Evolutionary conservation across 352 stramenopile species (phyloP).

Genomic region (Pythium chondricola): DNA sequence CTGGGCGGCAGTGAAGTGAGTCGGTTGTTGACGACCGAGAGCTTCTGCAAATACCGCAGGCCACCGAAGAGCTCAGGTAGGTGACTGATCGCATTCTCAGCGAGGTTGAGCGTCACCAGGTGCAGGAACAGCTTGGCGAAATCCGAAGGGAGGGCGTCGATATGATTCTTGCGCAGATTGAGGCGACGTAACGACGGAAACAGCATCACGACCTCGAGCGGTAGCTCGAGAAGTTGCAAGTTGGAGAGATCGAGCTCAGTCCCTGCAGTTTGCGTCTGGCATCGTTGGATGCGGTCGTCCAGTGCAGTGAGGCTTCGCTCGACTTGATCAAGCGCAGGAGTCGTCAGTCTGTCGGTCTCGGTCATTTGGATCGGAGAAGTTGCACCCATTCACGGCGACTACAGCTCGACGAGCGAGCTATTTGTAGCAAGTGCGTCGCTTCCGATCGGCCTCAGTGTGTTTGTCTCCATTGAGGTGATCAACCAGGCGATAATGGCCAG

Average conservation of each 20-base stretch:
- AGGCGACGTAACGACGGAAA: conserved; percentile 42
- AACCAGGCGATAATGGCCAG: conserved; percentile 60
- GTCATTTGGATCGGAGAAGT: not conserved
- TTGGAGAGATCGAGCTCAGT: conserved; percentile 42
- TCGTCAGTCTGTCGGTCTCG: not conserved
- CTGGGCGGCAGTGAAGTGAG: conserved; percentile 24
- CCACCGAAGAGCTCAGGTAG: conserved; percentile 29
- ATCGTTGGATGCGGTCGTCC: conserved; percentile 16
- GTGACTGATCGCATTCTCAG: conserved; percentile 29
- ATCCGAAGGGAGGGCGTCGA: conserved; percentile 27
- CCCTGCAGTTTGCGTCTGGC: conserved; percentile 22
- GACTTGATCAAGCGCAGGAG: not conserved
- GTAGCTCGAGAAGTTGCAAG: conserved; percentile 29
- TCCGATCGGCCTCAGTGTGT: no score
- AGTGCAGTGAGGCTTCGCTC: conserved; percentile 3
- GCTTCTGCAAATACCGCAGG: conserved; percentile 33
- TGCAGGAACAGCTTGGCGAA: conserved; percentile 30
- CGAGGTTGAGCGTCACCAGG: conserved; percentile 32
- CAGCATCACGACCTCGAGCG: conserved; percentile 20
- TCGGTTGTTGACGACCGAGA: conserved; percentile 38
- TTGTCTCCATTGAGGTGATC: conserved; percentile 27
- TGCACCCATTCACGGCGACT: not conserved
- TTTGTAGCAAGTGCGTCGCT: conserved; percentile 2
- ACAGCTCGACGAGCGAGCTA: not conserved
- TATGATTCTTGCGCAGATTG: conserved; percentile 37